These are phyloP conservation scores for Endoconidiophora polonica DNA, from an alignment of 2,329 filamentous ascomycete species.

Conservation along the genomic window DNA sequence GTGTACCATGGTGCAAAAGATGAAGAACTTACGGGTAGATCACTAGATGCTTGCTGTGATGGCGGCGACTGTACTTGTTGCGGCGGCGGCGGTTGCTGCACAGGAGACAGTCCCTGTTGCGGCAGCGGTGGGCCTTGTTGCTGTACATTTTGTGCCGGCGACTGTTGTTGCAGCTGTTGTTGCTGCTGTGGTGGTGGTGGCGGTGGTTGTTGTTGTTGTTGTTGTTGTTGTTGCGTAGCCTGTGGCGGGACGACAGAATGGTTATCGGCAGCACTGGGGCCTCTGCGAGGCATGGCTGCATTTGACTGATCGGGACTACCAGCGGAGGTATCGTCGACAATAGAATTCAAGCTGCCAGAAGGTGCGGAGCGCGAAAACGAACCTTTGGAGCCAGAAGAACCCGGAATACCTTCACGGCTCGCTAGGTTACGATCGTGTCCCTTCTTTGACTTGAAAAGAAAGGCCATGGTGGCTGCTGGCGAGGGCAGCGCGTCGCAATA, in stretches of 20 bases:
- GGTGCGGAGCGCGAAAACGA: slow-evolving; percentile 47
- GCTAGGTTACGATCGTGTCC: slow-evolving; percentile 45
- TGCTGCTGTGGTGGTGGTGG: slow-evolving; percentile 1
- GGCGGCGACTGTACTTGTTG: slow-evolving; percentile 16
- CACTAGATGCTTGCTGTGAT: slow-evolving; percentile 18
- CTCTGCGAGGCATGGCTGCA: slow-evolving; percentile 25
- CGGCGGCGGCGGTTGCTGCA: slow-evolving; percentile 16
- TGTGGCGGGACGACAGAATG: slow-evolving; percentile 6
- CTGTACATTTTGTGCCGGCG: slow-evolving; percentile 1
- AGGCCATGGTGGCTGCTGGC: slow-evolving; percentile 41
- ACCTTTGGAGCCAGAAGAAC: slow-evolving; percentile 24
- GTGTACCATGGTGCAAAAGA: neutral
- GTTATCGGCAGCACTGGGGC: slow-evolving; percentile 21
- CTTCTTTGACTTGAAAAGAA: slow-evolving; percentile 72
- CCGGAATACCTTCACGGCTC: slow-evolving; percentile 28
- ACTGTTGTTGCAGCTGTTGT: slow-evolving; percentile 14
- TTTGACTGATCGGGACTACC: slow-evolving; percentile 47
- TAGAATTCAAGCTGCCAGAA: slow-evolving; percentile 60
- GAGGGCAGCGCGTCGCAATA: slow-evolving; percentile 5
- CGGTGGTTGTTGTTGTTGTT: neutral
- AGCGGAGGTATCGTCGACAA: slow-evolving; percentile 40
- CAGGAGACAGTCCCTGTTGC: slow-evolving; percentile 20
- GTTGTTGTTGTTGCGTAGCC: slow-evolving; percentile 1
- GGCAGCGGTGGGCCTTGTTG: slow-evolving; percentile 5
- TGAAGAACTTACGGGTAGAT: slow-evolving; percentile 26